Conservation (phyloP, 257 asterid genomes). For the Osmanthus fragrans region DNA sequence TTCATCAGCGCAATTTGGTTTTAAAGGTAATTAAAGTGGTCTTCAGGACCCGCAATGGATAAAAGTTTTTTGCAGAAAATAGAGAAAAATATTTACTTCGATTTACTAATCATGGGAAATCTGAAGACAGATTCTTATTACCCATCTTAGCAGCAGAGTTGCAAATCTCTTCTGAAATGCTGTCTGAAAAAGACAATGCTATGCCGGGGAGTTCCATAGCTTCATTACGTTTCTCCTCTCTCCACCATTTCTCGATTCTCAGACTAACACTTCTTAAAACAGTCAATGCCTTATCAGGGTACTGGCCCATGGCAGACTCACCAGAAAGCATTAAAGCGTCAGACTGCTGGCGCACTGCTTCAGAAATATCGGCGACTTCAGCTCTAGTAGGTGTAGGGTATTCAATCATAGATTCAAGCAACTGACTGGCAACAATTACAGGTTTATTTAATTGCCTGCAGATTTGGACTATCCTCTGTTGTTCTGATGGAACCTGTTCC, state of each 20-base stretch:
- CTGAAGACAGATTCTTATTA: conserved; percentile 34
- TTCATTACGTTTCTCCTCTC: conserved; percentile 83
- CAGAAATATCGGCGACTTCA: conserved; percentile 98
- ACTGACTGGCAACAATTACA: conserved; percentile 93
- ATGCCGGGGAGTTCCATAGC: conserved; percentile 74
- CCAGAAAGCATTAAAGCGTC: conserved; percentile 99
- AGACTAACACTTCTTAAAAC: conserved; percentile 92
- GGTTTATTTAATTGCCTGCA: conserved; percentile 93
- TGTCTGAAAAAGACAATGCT: conserved; percentile 78
- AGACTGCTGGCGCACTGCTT: conserved; percentile 92
- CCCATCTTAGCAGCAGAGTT: conserved; percentile 99
- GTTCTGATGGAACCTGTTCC: conserved; percentile 98
- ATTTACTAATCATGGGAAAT: background rate
- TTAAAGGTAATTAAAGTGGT: background rate
- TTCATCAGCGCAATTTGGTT: background rate
- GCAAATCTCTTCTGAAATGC: conserved; percentile 96
- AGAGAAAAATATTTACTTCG: background rate
- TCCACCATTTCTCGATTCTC: conserved; percentile 98
- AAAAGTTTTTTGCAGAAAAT: background rate
- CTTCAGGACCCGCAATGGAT: background rate
- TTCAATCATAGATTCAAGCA: conserved; percentile 98
- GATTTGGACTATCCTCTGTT: conserved; percentile 78
- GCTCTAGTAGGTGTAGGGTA: conserved; percentile 99
- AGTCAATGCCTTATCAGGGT: conserved; percentile 90
- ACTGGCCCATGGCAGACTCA: conserved; percentile 99